Evolutionary conservation across 768 basidiomycete species (phyloP).

Genomic region (Leccinum pellstonianum): DNA sequence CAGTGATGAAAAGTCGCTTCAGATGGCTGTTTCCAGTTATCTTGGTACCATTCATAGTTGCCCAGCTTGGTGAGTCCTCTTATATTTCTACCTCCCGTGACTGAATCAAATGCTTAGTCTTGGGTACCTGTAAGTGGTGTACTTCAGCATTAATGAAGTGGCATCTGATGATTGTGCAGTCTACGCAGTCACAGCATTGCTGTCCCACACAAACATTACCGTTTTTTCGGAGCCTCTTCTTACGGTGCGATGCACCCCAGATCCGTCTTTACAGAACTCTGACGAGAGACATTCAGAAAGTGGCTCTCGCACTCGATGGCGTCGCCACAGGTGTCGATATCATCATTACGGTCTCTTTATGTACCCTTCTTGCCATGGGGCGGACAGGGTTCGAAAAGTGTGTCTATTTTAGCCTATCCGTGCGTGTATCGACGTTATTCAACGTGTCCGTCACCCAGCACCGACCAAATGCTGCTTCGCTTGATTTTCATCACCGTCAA

Average conservation of each 20-base stretch:
- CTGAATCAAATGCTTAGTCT: conserved; percentile 14
- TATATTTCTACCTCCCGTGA: background rate
- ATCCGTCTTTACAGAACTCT: background rate
- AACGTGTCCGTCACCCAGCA: conserved; percentile 15
- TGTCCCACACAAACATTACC: conserved; percentile 13
- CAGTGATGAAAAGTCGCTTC: conserved; percentile 17
- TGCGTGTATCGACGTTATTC: background rate
- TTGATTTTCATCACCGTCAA: conserved; percentile 28
- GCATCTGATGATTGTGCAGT: conserved; percentile 13
- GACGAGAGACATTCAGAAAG: conserved; percentile 12
- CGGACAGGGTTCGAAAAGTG: conserved; percentile 25
- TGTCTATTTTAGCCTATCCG: background rate
- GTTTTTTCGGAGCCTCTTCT: conserved; percentile 20
- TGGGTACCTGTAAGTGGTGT: conserved; percentile 14
- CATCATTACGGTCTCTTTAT: conserved; percentile 21
- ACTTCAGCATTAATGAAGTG: background rate
- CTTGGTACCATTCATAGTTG: conserved; percentile 19
- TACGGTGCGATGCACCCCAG: conserved; percentile 10
- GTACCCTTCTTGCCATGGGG: conserved; percentile 23
- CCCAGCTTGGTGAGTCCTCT: conserved; percentile 16
- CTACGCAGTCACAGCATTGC: conserved; percentile 18
- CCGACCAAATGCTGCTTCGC: conserved; percentile 24
- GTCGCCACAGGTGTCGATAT: conserved; percentile 18
- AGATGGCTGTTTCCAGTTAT: conserved; percentile 20
- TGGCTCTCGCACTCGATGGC: conserved; percentile 14